Base-by-base conservation (phyloP, 345 rosid genomes). In the Cardiospermum halicacabum region DNA sequence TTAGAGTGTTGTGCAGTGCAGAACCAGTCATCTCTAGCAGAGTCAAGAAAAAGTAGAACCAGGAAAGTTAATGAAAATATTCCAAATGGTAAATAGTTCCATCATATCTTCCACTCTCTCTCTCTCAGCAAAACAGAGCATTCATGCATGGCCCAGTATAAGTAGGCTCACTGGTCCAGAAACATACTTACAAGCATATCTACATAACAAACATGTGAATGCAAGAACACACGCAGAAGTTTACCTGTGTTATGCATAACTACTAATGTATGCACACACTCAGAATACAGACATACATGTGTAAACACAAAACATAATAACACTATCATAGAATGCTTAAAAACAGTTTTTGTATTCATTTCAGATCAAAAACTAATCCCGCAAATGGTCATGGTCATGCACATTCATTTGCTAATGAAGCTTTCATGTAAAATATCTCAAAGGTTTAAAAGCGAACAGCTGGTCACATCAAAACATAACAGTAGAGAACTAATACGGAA, bases 21-120 rank as follows among this genome's bases (percentile, higher is more conserved):
- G 78, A 82, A 58, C 92, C 89, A 10, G 81, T 77, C 87, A 85
- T 77, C 65, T 86, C 98, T 93, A 71, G 60, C n/a, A 62, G 11
- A 73, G 42, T 37, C 71, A 72, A 40, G 70, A 31, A 45, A 36
- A 56, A 25, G 26, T 34, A 3, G 50, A 7, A 45, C n/a, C 15
- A n/a, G 21, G 1, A 2, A n/a, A n/a, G 24, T 47, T 5, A 8
- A 28, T 51, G 51, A 3, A 31, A 27, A 27, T 39, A 62, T 62
- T 10, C 59, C 24, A 12, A 60, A 18, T 24, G 53, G 19, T 39
- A 53, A 26, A 26, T 10, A 3, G 40, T 26, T 53, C 19, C 42
- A 10, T 47, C 26, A 56, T 13, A 15, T 39, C 36, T 1, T 10
- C 3, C 7, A 0, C 13, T 15, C 21, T 28, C 11, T n/a, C 49